Evolutionary conservation across 2,329 filamentous ascomycete species (phyloP).

Genomic region (Dothidotthia symphoricarpi): DNA sequence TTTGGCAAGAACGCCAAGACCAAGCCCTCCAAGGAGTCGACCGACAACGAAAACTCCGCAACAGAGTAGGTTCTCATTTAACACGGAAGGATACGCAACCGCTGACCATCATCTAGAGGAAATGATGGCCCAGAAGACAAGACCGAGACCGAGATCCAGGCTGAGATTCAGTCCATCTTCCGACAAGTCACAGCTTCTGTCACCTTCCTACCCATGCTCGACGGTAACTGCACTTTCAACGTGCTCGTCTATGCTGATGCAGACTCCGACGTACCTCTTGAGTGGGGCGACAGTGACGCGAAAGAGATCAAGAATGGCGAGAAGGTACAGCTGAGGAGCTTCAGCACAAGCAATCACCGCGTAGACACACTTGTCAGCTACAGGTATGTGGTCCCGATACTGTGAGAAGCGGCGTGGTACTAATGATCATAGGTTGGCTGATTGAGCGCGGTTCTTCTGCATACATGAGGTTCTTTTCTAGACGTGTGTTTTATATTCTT

Average conservation of each 20-base stretch:
- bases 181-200: slow-evolving; percentile 97
- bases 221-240: slow-evolving; percentile 97
- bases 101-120: slow-evolving; percentile 25
- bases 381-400: slow-evolving; percentile 45
- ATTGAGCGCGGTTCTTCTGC: slow-evolving; percentile 7
- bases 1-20: slow-evolving; percentile 53
- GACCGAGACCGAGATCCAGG: slow-evolving; percentile 89
- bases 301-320: slow-evolving; percentile 95
- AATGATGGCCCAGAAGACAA: slow-evolving; percentile 60
- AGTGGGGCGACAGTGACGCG: slow-evolving; percentile 97
- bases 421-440: slow-evolving; percentile 25
- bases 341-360: slow-evolving; percentile 90
- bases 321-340: slow-evolving; percentile 91
- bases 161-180: slow-evolving; percentile 95
- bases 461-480: background rate
- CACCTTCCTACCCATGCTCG: slow-evolving; percentile 90
- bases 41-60: slow-evolving; percentile 69
- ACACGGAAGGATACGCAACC: background rate
- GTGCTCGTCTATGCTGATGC: slow-evolving; percentile 97
- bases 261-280: slow-evolving; percentile 91
- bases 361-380: slow-evolving; percentile 97
- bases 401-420: background rate
- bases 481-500: background rate
- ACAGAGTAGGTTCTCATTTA: slow-evolving; percentile 49
- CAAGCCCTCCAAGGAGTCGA: slow-evolving; percentile 50